Evolutionary conservation across 2,329 filamentous ascomycete genomes (phyloP), one percentile per base, ranked within the genome.

Genomic region (Leptosphaerulina australis): DNA sequence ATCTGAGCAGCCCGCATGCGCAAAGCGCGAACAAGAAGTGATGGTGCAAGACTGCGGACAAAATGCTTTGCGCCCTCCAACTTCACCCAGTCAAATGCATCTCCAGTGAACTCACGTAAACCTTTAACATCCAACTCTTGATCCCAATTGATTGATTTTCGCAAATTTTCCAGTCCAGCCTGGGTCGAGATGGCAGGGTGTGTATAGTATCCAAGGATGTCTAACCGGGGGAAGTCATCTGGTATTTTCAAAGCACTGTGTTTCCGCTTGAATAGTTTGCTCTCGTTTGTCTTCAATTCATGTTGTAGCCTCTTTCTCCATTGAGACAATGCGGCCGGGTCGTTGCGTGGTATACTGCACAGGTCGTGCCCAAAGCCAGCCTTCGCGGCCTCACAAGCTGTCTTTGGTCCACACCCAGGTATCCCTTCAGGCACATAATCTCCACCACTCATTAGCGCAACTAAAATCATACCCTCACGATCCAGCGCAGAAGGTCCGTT

Each of bases 391-490:
- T 97, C 91, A 59, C 89, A 94, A 0, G 94, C 93, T 9, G 92
- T 79, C 67, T 93, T 96, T 38, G 91, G 84, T 1, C 94, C 94
- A 62, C 92, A 96, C 3, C 90, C 88, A 0, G 89, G 86, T 12
- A 99, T 87, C 0, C 94, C 94, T 46, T 91, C 89, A 0, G 92
- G 90, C 0, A 93, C 79, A 63, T 99, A 99, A 72, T 99, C 94
- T 5, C 94, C 94, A 5, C 94, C 94, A 61, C 92, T 97, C 83
- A 99, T 91, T 55, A 99, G 77, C 0, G 94, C 94, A 15, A 97
- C 88, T 10, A 99, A 76, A 17, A 97, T 88, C 92, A 99, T 96
- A 0, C 91, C 93, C 56, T 94, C 86, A 15, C 88, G 81, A 64
- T 92, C 90, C 35, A 97, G 77, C 0, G 87, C 88, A 1, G 81